These are phyloP conservation scores for Cornus florida DNA, from an alignment of 148 eudicot genomes.

Conservation along the genomic window DNA sequence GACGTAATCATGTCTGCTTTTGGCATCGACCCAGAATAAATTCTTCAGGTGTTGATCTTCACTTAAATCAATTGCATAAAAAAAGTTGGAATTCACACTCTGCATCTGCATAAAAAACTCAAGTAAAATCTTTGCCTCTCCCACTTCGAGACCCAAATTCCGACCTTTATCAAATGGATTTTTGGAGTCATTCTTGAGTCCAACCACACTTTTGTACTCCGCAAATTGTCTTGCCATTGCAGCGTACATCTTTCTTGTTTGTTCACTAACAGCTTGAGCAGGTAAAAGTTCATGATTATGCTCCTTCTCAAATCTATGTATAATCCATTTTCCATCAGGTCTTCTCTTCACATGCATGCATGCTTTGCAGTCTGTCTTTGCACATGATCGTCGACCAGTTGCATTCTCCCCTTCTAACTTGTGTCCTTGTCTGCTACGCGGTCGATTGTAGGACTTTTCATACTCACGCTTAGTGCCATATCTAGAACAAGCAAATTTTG, in stretches of 20 bases:
- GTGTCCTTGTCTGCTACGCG: conserved; percentile 70
- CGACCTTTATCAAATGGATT: conserved; percentile 68
- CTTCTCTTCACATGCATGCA: conserved; percentile 99
- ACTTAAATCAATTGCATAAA: conserved; percentile 77
- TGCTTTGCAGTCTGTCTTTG: conserved; percentile 97
- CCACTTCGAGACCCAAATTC: conserved; percentile 63
- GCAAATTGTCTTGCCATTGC: conserved; percentile 98
- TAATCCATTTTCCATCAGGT: conserved; percentile 93
- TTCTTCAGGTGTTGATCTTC: conserved; percentile 79
- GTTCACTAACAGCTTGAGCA: conserved; percentile 96
- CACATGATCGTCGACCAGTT: conserved; percentile 84
- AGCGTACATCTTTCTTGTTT: conserved; percentile 94
- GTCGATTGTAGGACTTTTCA: conserved; percentile 75
- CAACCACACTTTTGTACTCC: conserved; percentile 89
- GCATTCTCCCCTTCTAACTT: conserved; percentile 78
- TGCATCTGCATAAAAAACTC: conserved; percentile 78
- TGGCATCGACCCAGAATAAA: conserved; percentile 90
- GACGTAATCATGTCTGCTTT: conserved; percentile 85
- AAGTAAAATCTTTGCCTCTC: conserved; percentile 66
- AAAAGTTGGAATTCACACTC: conserved; percentile 76
- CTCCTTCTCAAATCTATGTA: conserved; percentile 86
- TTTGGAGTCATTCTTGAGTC: conserved; percentile 68
- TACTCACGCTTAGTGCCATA: conserved; percentile 96
- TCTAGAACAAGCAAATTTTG: conserved; percentile 96
- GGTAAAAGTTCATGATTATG: conserved; percentile 97